phyloP scores from a whole-genome alignment of 1,139 yeast genomes.

The Sugiyamaella castrensis region DNA sequence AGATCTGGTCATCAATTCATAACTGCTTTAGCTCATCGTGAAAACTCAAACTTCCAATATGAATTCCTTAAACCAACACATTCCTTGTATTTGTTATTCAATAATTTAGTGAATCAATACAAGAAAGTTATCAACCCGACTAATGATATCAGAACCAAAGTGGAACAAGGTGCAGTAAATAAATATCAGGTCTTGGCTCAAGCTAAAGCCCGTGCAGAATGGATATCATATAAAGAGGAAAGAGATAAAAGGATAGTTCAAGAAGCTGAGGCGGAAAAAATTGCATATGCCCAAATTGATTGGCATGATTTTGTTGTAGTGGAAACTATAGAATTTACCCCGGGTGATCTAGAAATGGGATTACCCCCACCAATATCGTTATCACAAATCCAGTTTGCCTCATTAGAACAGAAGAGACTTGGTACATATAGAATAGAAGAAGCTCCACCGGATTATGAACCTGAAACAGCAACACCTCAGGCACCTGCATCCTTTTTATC shows the following conservation, averaged over 20 bases:
- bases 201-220: constrained; percentile 59
- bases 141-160: constrained; percentile 15
- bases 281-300: constrained; percentile 72
- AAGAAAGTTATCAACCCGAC: constrained; percentile 37
- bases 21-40: constrained; percentile 42
- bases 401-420: constrained; percentile 49
- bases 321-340: constrained; percentile 65
- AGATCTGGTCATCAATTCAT: constrained; percentile 51
- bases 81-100: constrained; percentile 57
- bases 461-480: constrained; percentile 13
- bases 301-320: constrained; percentile 83
- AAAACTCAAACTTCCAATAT: constrained; percentile 53
- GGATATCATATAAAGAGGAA: constrained; percentile 43
- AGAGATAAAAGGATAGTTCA: constrained; percentile 36
- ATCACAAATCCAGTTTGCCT: constrained; percentile 59
- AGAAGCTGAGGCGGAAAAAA: constrained; percentile 41
- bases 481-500: background rate
- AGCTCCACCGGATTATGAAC: constrained; percentile 40
- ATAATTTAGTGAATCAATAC: constrained; percentile 57
- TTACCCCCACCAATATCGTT: constrained; percentile 60
- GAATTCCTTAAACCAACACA: constrained; percentile 64
- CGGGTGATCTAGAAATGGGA: constrained; percentile 60
- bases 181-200: constrained; percentile 45
- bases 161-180: constrained; percentile 29
- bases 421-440: constrained; percentile 37